Conservation (phyloP, 2,329 filamentous ascomycete species). For the Rutstroemia sp. region DNA sequence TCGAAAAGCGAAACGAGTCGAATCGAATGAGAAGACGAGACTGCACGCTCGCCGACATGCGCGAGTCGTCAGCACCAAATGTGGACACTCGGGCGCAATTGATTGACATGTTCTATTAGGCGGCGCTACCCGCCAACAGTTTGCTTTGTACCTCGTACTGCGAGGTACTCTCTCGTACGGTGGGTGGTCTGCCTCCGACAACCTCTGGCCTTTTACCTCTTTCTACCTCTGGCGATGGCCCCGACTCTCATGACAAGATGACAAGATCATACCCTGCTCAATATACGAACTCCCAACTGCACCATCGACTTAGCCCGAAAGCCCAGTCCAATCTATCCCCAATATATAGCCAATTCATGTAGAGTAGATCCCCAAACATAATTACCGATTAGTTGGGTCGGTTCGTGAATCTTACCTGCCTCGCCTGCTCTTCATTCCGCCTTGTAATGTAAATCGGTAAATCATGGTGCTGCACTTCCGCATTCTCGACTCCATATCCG, state of each 20-base stretch:
- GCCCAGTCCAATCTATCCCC: not conserved
- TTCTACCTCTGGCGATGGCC: not conserved
- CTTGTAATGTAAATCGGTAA: too few relatives aligned
- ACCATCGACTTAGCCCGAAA: not conserved
- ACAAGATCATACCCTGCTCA: conserved; percentile 5
- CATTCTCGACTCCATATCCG: too few relatives aligned
- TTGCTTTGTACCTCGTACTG: not conserved
- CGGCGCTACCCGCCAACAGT: conserved; percentile 4
- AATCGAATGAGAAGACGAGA: not conserved
- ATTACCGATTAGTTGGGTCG: conserved; percentile 9
- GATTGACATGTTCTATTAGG: conserved; percentile 5
- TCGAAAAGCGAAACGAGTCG: not conserved
- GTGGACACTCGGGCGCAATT: conserved; percentile 6
- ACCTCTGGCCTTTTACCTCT: too few relatives aligned
- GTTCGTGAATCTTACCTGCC: not conserved
- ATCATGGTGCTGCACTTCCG: too few relatives aligned
- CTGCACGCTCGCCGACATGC: conserved; percentile 7
- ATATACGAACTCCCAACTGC: conserved; percentile 3
- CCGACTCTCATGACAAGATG: not conserved
- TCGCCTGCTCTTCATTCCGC: not conserved
- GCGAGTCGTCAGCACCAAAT: conserved; percentile 10
- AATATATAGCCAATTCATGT: conserved; percentile 6
- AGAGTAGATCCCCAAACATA: conserved; percentile 6
- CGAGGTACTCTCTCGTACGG: too few relatives aligned
- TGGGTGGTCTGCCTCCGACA: too few relatives aligned